phyloP scores from a whole-genome alignment of 2,329 filamentous ascomycete species.

The Furcasterigmium furcatum region DNA sequence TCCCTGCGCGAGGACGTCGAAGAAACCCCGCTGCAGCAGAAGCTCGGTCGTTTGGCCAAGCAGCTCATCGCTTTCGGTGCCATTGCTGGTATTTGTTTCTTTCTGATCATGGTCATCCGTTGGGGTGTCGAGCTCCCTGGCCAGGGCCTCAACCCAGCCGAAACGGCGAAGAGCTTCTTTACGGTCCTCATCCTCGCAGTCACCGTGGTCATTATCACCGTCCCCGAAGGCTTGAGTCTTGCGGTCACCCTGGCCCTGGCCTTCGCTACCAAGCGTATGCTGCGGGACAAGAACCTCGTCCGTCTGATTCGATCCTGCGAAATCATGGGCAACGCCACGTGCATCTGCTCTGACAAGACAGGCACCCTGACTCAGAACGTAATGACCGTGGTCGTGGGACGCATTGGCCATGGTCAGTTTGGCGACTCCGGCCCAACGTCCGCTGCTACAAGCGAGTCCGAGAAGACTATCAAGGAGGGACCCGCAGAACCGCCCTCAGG shows the following conservation, averaged over 20 bases:
- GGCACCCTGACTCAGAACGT: constrained; percentile 63
- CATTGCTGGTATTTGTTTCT: constrained; percentile 37
- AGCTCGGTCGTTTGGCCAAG: constrained; percentile 73
- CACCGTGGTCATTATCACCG: constrained; percentile 56
- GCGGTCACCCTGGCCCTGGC: constrained; percentile 60
- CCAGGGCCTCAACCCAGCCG: constrained; percentile 27
- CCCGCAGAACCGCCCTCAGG: constrained; percentile 6
- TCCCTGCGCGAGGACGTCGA: constrained; percentile 73
- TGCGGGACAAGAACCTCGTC: constrained; percentile 61
- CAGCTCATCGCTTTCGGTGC: constrained; percentile 56
- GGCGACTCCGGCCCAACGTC: constrained; percentile 24
- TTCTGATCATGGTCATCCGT: constrained; percentile 35
- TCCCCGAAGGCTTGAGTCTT: constrained; percentile 59
- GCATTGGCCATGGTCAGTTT: constrained; percentile 42
- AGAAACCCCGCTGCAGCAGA: constrained; percentile 74
- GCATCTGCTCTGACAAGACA: constrained; percentile 64
- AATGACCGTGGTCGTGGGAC: constrained; percentile 58
- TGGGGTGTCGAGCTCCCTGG: constrained; percentile 28
- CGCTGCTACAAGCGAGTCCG: constrained; percentile 1
- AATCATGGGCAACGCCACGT: constrained; percentile 63
- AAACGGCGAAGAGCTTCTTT: constrained; percentile 53
- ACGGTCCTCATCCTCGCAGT: constrained; percentile 56
- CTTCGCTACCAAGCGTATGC: constrained; percentile 60
- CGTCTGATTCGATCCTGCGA: constrained; percentile 57
- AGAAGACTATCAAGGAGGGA: constrained; percentile 22